Base-by-base conservation (phyloP, 2,329 filamentous ascomycete species). In the Penicillium sp. region DNA sequence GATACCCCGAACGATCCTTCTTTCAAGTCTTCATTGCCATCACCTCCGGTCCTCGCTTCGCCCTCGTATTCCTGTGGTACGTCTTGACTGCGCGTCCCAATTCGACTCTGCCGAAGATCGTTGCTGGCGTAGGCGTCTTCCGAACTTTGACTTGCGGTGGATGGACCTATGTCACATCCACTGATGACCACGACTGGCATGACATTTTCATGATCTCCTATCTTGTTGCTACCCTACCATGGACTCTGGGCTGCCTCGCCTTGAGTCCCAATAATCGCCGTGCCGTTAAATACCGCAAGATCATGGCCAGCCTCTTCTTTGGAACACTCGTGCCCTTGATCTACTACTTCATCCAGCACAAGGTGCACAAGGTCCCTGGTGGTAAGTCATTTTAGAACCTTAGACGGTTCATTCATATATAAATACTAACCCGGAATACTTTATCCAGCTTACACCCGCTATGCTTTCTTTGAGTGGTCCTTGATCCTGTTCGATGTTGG, bases 121-220 rank as follows among this genome's bases (percentile, higher is more conserved):
- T 97, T 57, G 88, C 88, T 42, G 83, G 83, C 36, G 87, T 90
- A 65, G 94, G 94, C 52, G 63, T 97, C 48, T 88, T 97, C 69
- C 87, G 94, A 66, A 97, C 93, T 9, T 77, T 97, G 54, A 96
- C 92, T 3, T 99, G 94, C 70, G 94, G 93, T 65, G 94, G 94
- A 55, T 99, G 94, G 93, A 97, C 94, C 49, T 99, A 97, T 75
- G 87, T 99, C 58, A 99, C 94, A 23, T 97, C 94, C 58, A 99
- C 94, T 39, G 94, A 99, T 72, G 91, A 97, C 72, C 94, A 99
- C 75, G 87, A 96, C 75, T 97, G 92, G 92, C 94, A 99, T 73
- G 94, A 99, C 70, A 93, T 97, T 59, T 93, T 99, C 73, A 99
- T 99, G 94, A 97, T 99, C 65, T 95, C 92, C 13, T 99, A 99